A percentile compares a stretch with the other conserved stretches of the same genome.
phyloP scores from a whole-genome alignment of 2,329 filamentous ascomycete species.

The Neofusicoccum laricinum region DNA sequence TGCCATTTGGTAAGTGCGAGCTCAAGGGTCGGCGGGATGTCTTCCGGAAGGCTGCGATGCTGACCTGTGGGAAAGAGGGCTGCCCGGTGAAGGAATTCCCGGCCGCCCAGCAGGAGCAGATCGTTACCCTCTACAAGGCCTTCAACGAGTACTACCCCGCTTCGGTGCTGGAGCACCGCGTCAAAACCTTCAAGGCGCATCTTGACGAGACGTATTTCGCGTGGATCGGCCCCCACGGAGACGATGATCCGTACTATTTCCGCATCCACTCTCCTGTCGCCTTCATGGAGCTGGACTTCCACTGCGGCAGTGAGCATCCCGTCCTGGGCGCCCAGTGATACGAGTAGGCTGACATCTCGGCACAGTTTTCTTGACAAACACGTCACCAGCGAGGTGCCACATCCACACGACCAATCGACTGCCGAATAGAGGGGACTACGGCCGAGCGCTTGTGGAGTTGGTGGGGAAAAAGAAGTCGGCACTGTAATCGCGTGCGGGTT shows the following conservation, averaged over 20 bases:
- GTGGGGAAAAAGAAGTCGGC: constrained; percentile 9
- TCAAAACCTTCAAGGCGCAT: constrained; percentile 54
- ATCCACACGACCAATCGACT: constrained; percentile 71
- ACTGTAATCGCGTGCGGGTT: too few species aligned
- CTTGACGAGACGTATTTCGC: constrained; percentile 73
- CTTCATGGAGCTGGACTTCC: constrained; percentile 75
- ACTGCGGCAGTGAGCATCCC: constrained; percentile 54
- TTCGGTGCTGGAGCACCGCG: constrained; percentile 51
- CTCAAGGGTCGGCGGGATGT: neutral
- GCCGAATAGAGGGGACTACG: constrained; percentile 76
- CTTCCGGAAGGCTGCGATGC: neutral
- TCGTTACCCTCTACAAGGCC: constrained; percentile 60
- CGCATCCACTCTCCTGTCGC: constrained; percentile 74
- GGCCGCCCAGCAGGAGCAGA: constrained; percentile 48
- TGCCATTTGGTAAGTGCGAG: constrained; percentile 53
- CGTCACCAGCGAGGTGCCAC: constrained; percentile 72
- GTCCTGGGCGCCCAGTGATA: neutral
- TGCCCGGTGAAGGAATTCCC: constrained; percentile 33
- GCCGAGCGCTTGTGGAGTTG: constrained; percentile 48
- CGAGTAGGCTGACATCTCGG: neutral
- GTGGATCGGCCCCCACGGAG: constrained; percentile 70
- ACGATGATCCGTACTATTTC: constrained; percentile 73
- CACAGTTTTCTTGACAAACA: constrained; percentile 69
- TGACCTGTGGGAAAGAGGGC: neutral
- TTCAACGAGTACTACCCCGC: constrained; percentile 68